These are phyloP conservation scores for Stemphylium vesicarium DNA, from an alignment of 2,329 filamentous ascomycete genomes.

Conservation along the genomic window DNA sequence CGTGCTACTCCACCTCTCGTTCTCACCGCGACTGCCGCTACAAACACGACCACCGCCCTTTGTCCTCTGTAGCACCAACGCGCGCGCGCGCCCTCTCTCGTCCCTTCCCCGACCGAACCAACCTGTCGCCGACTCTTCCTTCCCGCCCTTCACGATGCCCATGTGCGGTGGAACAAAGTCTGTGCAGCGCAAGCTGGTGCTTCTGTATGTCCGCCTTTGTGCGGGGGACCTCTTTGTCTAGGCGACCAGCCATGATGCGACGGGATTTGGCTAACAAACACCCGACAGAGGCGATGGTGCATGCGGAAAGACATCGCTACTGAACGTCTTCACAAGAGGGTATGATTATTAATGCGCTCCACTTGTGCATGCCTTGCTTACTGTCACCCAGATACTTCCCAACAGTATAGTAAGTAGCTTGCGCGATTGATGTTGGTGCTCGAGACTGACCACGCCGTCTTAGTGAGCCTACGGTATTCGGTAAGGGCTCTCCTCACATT, in stretches of 20 bases:
- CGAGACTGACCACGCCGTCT: slow-evolving; percentile 24
- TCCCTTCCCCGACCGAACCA: slow-evolving; percentile 33
- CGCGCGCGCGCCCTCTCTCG: slow-evolving; percentile 29
- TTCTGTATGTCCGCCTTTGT: slow-evolving; percentile 68
- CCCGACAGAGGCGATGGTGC: slow-evolving; percentile 83
- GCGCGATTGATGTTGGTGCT: slow-evolving; percentile 14
- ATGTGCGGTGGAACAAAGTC: slow-evolving; percentile 67
- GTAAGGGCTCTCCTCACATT: slow-evolving; percentile 46
- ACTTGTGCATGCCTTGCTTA: slow-evolving; percentile 20
- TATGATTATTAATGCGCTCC: slow-evolving; percentile 55
- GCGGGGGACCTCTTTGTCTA: slow-evolving; percentile 18
- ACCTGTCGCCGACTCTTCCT: slow-evolving; percentile 26
- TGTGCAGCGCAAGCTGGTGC: slow-evolving; percentile 93
- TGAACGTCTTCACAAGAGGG: slow-evolving; percentile 99
- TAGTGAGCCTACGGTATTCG: slow-evolving; percentile 91
- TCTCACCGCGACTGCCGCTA: slow-evolving; percentile 13
- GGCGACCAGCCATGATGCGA: slow-evolving; percentile 20
- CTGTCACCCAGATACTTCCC: slow-evolving; percentile 77
- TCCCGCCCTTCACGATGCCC: slow-evolving; percentile 47
- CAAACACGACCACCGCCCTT: neutral
- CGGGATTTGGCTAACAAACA: slow-evolving; percentile 29
- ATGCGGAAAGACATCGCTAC: slow-evolving; percentile 92
- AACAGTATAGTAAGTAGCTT: slow-evolving; percentile 78
- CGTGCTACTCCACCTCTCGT: slow-evolving; percentile 13
- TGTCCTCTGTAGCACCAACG: slow-evolving; percentile 25